These are phyloP conservation scores for Cucumis melo DNA, from an alignment of 306 rosid species.

Conservation along the genomic window DNA sequence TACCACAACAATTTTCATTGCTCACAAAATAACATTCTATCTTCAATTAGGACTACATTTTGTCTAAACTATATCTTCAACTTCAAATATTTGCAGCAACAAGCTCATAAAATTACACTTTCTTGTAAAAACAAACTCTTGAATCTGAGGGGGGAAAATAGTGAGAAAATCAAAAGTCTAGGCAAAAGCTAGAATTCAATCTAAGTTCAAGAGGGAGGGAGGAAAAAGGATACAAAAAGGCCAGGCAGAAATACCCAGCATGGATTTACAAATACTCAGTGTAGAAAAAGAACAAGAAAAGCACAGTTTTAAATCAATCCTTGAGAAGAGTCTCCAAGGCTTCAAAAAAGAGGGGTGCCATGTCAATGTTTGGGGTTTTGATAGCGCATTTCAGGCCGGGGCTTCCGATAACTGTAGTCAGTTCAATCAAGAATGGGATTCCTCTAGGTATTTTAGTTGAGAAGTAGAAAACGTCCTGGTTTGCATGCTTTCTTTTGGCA, in stretches of 20 bases:
- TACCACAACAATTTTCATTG: neutral
- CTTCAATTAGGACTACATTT: neutral
- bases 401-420: constrained; percentile 52
- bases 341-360: constrained; percentile 71
- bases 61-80: neutral
- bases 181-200: neutral
- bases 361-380: constrained; percentile 86
- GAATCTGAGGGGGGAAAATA: neutral
- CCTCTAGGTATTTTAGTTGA: constrained; percentile 76
- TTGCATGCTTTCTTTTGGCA: constrained; percentile 77
- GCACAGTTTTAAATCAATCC: constrained; percentile 24
- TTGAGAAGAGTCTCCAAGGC: constrained; percentile 63
- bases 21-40: neutral
- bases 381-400: constrained; percentile 82
- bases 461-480: constrained; percentile 96
- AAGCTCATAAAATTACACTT: neutral
- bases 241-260: neutral
- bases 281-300: neutral
- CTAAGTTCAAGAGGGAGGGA: neutral
- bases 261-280: constrained; percentile 2
- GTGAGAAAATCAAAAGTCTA: neutral
- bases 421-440: constrained; percentile 61
- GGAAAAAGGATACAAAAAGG: neutral
- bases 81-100: neutral
- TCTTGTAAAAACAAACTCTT: neutral